Base-by-base conservation (phyloP, 2,329 filamentous ascomycete genomes). In the Trichoderma breve region DNA sequence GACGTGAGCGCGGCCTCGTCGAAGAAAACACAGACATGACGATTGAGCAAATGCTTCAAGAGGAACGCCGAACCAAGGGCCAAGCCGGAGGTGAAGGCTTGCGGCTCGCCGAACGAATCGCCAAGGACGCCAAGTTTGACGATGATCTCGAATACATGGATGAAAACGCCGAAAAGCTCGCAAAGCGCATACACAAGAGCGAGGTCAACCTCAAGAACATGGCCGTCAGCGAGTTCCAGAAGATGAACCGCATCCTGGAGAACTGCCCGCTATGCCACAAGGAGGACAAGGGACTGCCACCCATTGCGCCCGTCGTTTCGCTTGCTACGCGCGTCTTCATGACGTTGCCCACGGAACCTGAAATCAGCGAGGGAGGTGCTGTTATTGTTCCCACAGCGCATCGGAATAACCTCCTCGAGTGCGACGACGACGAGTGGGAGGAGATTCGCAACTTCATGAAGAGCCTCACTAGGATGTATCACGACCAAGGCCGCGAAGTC, bases 361-460 rank as follows among this genome's bases (percentile, higher is more conserved):
- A 98, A 79, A 84, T 99, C 57, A 92, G 89, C 75, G 87, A 93
- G 64, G 93, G 93, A 60, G 92, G 94, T 63, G 93, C 95, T 7
- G 91, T 96, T 71, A 96, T 99, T 73, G 94, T 95, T 3, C 96
- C 96, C 6, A 90, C 96, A 26, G 89, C 94, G 76, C 96, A 99
- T 80, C 91, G 91, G 67, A 90, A 87, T 28, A 99, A 98, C 80
- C 89, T 99, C 0, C 85, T 99, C n/a, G 95, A 98, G 81, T 99
- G 96, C 81, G 95, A 98, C 81, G 95, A 99, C 78, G 96, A 99
- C 79, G 96, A 99, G 80, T 99, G 97, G 97, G 96, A 99, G 79
- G 96, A 99, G 82, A 91, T 99, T 6, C 92, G 96, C 76, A 99
- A 99, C 81, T 99, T 99, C 80, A 98, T 98, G 95, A 99, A 99